A percentile compares a stretch with the other conserved stretches of the same genome.
These are phyloP conservation scores for Leccinum fibrillosum DNA, from an alignment of 768 basidiomycete species.

Conservation along the genomic window DNA sequence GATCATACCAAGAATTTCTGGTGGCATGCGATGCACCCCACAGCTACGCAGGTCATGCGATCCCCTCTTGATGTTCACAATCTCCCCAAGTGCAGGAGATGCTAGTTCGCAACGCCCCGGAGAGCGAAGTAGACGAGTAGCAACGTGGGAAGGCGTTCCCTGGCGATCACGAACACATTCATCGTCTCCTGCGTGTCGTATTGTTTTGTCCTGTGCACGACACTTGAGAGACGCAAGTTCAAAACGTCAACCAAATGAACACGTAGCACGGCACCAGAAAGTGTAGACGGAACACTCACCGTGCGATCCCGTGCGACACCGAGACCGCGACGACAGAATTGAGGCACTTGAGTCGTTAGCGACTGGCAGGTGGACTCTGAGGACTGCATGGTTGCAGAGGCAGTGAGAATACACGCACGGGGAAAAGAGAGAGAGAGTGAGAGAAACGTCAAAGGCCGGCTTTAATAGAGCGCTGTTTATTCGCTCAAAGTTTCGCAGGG, in stretches of 20 bases:
- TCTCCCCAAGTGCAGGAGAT: neutral
- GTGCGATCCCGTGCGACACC: neutral
- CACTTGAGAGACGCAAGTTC: constrained; percentile 1
- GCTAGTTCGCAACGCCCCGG: neutral
- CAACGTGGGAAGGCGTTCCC: neutral
- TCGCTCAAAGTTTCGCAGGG: constrained; percentile 9
- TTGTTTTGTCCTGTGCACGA: neutral
- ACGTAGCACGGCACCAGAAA: neutral
- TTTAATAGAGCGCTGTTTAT: constrained; percentile 5
- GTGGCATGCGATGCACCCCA: constrained; percentile 17
- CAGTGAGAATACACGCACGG: too few species aligned
- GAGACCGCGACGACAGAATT: neutral
- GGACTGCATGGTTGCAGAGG: neutral
- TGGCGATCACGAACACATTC: neutral
- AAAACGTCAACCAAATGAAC: neutral
- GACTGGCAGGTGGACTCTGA: neutral
- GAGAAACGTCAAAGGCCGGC: neutral
- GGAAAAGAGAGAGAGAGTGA: neutral
- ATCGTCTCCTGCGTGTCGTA: neutral
- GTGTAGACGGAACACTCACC: constrained; percentile 10
- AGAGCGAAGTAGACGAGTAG: neutral
- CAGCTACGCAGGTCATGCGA: neutral
- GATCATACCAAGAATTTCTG: constrained; percentile 39
- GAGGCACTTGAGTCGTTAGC: neutral
- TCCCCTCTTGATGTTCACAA: neutral